Percentiles rank a stretch among this genome's conserved stretches.
These are phyloP conservation scores for Alternaria triticimaculans DNA, from an alignment of 2,329 filamentous ascomycete genomes.

Conservation along the genomic window DNA sequence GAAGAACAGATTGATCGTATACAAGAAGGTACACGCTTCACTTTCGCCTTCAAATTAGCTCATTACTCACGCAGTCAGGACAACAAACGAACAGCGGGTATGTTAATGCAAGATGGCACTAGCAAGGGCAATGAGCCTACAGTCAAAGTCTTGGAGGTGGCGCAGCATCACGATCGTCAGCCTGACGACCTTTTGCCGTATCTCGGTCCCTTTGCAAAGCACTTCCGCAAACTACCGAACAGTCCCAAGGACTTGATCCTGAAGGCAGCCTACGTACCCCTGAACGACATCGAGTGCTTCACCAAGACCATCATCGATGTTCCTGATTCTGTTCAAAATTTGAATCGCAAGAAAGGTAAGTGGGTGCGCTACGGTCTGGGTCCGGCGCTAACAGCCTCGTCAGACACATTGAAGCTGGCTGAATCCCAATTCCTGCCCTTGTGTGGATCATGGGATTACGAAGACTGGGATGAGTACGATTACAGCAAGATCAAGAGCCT, in stretches of 20 bases:
- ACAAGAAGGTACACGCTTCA: constrained; percentile 62
- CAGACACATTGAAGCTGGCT: constrained; percentile 63
- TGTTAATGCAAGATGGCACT: constrained; percentile 78
- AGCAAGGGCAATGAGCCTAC: constrained; percentile 70
- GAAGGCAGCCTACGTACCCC: constrained; percentile 71
- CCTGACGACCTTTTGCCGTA: constrained; percentile 89
- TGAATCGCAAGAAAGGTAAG: constrained; percentile 60
- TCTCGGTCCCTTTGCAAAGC: constrained; percentile 70
- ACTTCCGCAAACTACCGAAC: constrained; percentile 72
- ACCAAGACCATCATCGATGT: constrained; percentile 70
- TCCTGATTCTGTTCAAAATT: constrained; percentile 49
- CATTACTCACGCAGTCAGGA: constrained; percentile 58
- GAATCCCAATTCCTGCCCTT: constrained; percentile 73
- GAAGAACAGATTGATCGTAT: constrained; percentile 79
- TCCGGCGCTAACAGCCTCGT: constrained; percentile 7
- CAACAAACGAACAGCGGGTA: constrained; percentile 80
- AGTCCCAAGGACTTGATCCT: constrained; percentile 70
- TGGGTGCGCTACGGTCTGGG: constrained; percentile 32
- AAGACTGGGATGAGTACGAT: constrained; percentile 84
- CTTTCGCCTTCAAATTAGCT: constrained; percentile 14
- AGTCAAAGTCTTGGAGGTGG: constrained; percentile 81
- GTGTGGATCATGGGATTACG: constrained; percentile 74
- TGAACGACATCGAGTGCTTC: constrained; percentile 83
- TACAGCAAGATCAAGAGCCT: constrained; percentile 83
- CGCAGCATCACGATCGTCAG: constrained; percentile 71